Conservation (phyloP, 2,329 filamentous ascomycete genomes). For the Xylariaceae sp. region DNA sequence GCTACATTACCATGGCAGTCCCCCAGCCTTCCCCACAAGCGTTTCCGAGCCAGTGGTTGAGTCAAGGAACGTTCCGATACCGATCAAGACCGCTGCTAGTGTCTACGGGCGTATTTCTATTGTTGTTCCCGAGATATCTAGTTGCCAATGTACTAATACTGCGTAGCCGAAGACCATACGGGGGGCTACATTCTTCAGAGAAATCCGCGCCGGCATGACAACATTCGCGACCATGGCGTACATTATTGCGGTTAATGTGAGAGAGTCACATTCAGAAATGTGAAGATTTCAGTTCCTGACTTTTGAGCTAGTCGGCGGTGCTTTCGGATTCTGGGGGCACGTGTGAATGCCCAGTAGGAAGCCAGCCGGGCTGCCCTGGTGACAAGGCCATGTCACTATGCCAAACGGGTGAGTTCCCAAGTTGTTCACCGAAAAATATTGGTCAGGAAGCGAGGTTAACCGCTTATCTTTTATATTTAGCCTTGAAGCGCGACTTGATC, state of each 20-base stretch:
- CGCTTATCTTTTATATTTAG: conserved; percentile 31
- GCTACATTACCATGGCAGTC: neutral
- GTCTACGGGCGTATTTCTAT: neutral
- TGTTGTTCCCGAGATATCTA: neutral
- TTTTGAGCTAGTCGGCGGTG: conserved; percentile 55
- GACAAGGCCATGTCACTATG: conserved; percentile 43
- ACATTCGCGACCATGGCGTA: conserved; percentile 82
- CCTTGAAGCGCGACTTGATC: conserved; percentile 70
- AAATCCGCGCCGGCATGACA: conserved; percentile 73
- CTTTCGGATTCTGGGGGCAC: conserved; percentile 73
- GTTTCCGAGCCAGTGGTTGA: neutral
- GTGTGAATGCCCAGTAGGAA: conserved; percentile 56
- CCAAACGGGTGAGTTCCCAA: conserved; percentile 40
- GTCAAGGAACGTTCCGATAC: neutral
- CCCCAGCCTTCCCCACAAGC: neutral
- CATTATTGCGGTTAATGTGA: conserved; percentile 70
- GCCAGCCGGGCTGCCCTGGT: conserved; percentile 45
- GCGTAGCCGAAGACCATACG: conserved; percentile 61
- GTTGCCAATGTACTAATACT: conserved; percentile 17
- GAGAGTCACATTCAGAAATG: conserved; percentile 16
- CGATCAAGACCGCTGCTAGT: neutral
- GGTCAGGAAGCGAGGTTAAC: conserved; percentile 5
- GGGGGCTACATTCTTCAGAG: conserved; percentile 68
- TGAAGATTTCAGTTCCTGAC: neutral
- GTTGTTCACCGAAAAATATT: neutral